phyloP scores from a whole-genome alignment of 2,329 filamentous ascomycete species.

The Blumeriella jaapii region DNA sequence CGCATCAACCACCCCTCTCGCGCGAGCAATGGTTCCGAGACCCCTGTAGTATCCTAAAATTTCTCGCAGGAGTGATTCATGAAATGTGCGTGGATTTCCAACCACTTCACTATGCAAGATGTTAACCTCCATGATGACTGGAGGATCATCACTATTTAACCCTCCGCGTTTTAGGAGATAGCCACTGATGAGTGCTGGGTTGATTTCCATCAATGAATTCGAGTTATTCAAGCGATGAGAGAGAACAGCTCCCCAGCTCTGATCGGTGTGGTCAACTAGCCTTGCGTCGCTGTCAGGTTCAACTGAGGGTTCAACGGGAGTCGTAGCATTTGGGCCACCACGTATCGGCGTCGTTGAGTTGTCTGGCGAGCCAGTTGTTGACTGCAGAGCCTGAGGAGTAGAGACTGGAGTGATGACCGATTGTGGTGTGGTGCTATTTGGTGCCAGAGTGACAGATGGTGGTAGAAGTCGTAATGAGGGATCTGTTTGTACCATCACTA shows the following conservation, averaged over 20 bases:
- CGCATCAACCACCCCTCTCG: slow-evolving; percentile 49
- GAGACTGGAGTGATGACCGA: slow-evolving; percentile 50
- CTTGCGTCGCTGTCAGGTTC: slow-evolving; percentile 54
- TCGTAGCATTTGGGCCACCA: slow-evolving; percentile 25
- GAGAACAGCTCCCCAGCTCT: slow-evolving; percentile 64
- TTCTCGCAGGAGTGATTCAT: slow-evolving; percentile 58
- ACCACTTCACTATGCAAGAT: slow-evolving; percentile 41
- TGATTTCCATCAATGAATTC: slow-evolving; percentile 40
- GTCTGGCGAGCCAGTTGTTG: slow-evolving; percentile 47
- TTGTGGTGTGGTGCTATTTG: slow-evolving; percentile 32
- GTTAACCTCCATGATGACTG: slow-evolving; percentile 51
- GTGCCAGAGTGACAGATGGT: slow-evolving; percentile 36
- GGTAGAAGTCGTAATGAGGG: slow-evolving; percentile 54
- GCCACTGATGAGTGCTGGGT: slow-evolving; percentile 48
- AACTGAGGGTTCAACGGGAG: slow-evolving; percentile 30
- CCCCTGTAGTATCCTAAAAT: slow-evolving; percentile 58
- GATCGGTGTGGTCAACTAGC: slow-evolving; percentile 61
- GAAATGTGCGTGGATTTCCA: slow-evolving; percentile 26
- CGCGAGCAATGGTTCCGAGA: slow-evolving; percentile 55
- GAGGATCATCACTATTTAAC: slow-evolving; percentile 42
- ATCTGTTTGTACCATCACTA: slow-evolving; percentile 53
- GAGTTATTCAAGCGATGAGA: slow-evolving; percentile 54
- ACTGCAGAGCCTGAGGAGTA: slow-evolving; percentile 44
- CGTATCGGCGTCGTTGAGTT: slow-evolving; percentile 28
- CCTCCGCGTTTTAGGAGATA: slow-evolving; percentile 56